Percentiles rank a stretch among this genome's conserved stretches.
Conservation (phyloP, 23 red algal genomes). For the Gracilaria gracilis region DNA sequence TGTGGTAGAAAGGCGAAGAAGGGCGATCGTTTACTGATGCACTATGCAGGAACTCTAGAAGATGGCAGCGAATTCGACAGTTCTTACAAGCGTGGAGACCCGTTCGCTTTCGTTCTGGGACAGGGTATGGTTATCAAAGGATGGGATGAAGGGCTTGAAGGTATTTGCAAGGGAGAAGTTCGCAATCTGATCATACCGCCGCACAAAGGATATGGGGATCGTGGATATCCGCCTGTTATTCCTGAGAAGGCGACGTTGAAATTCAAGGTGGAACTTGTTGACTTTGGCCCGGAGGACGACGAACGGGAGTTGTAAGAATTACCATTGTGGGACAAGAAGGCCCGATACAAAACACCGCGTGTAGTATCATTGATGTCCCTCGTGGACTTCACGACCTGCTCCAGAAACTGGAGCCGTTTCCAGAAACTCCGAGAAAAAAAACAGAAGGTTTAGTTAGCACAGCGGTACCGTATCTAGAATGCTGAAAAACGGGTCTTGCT, state of each 20-base stretch:
- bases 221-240: slow-evolving; percentile 55
- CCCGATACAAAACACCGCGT: not conserved
- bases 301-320: slow-evolving; percentile 38
- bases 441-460: too few relatives aligned
- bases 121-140: slow-evolving; percentile 87
- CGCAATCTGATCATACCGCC: slow-evolving; percentile 66
- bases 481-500: too few relatives aligned
- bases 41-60: slow-evolving; percentile 73
- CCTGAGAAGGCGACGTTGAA: slow-evolving; percentile 57
- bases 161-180: slow-evolving; percentile 79
- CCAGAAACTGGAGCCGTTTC: too few relatives aligned
- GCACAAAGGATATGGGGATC: slow-evolving; percentile 77
- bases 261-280: slow-evolving; percentile 68
- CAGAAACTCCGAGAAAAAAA: too few relatives aligned
- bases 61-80: slow-evolving; percentile 84
- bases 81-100: slow-evolving; percentile 74
- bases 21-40: slow-evolving; percentile 60
- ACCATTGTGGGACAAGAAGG: not conserved
- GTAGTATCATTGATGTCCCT: not conserved
- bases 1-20: slow-evolving; percentile 53
- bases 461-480: too few relatives aligned
- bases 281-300: slow-evolving; percentile 36
- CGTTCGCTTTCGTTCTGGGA: slow-evolving; percentile 80
- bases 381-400: too few relatives aligned
- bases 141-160: slow-evolving; percentile 83